phyloP scores from a whole-genome alignment of 352 stramenopile species.

The Globisporangium solare region DNA sequence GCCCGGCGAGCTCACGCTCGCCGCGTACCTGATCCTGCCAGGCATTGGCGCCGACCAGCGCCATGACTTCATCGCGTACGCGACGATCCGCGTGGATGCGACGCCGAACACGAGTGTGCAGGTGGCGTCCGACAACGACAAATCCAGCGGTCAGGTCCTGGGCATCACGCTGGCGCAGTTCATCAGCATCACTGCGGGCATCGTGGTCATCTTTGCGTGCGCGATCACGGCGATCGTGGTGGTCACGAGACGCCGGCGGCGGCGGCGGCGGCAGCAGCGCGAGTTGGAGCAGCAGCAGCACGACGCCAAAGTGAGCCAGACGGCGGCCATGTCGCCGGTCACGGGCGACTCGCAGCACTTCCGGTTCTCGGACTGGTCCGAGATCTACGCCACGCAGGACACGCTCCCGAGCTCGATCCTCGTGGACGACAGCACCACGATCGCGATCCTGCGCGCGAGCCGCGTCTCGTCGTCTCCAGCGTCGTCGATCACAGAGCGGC shows the following conservation, averaged over 20 bases:
- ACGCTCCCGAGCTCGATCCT: conserved; percentile 26
- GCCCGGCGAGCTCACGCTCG: conserved; percentile 22
- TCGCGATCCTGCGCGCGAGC: conserved; percentile 46
- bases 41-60: conserved; percentile 10
- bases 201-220: conserved; percentile 20
- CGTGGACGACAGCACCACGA: conserved; percentile 34
- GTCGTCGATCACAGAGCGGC: conserved; percentile 20
- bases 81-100: conserved; percentile 5
- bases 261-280: conserved; percentile 9
- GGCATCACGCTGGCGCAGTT: conserved; percentile 23
- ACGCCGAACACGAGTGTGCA: background rate
- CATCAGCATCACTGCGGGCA: conserved; percentile 17
- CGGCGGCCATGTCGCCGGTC: conserved; percentile 6
- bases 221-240: conserved; percentile 16
- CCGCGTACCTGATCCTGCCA: conserved; percentile 31
- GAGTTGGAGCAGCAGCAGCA: background rate
- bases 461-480: conserved; percentile 26
- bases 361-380: conserved; percentile 40
- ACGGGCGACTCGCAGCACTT: conserved; percentile 21
- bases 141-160: background rate
- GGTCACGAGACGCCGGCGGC: conserved; percentile 9
- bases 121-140: background rate
- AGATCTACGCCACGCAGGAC: conserved; percentile 41
- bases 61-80: conserved; percentile 33
- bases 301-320: conserved; percentile 12